These are phyloP conservation scores for Vinca minor DNA, from an alignment of 257 asterid genomes.

Conservation along the genomic window DNA sequence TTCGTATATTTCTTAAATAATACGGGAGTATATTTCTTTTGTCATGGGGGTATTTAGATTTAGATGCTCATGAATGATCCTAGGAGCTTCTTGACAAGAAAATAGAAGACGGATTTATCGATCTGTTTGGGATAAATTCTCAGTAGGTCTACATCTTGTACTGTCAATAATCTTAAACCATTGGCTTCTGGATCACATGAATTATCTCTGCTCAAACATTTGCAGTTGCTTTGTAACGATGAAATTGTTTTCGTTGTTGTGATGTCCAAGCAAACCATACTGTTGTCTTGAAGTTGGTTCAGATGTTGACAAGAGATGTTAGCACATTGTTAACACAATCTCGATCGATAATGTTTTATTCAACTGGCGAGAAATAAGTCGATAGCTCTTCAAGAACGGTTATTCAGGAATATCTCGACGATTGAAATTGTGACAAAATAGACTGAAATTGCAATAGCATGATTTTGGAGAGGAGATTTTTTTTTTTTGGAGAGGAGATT, in stretches of 20 bases:
- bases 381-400: too few species aligned
- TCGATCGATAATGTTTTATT: too few species aligned
- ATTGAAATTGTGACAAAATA: too few species aligned
- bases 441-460: too few species aligned
- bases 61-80: constrained; percentile 1
- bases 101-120: constrained; percentile 23
- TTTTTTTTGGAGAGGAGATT: constrained; percentile 74
- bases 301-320: too few species aligned
- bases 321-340: too few species aligned
- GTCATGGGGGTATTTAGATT: too few species aligned
- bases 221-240: constrained; percentile 59
- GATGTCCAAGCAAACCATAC: constrained; percentile 63
- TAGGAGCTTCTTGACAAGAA: constrained; percentile 27
- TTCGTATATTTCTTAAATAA: not conserved
- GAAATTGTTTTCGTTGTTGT: constrained; percentile 38
- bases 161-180: constrained; percentile 90
- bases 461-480: too few species aligned
- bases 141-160: constrained; percentile 39
- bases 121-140: constrained; percentile 17
- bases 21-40: constrained; percentile 3
- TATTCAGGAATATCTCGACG: too few species aligned
- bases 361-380: too few species aligned
- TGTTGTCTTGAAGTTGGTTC: constrained; percentile 55
- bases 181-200: constrained; percentile 82
- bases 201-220: constrained; percentile 50